phyloP scores from a whole-genome alignment of 768 basidiomycete species.

The Suillus fuscotomentosus region DNA sequence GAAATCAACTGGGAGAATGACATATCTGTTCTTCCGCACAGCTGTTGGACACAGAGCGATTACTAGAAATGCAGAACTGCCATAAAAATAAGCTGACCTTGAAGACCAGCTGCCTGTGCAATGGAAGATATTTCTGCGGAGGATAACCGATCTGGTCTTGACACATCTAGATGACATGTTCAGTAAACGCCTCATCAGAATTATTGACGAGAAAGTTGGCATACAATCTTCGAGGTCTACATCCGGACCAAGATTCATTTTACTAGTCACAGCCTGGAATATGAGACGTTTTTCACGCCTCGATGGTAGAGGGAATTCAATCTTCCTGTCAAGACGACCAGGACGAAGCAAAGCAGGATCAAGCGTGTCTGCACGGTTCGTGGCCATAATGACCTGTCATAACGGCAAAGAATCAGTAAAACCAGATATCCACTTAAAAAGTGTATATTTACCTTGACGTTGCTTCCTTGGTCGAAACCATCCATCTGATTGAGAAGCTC shows the following conservation, averaged over 20 bases:
- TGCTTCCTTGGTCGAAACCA: constrained; percentile 98
- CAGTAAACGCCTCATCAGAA: constrained; percentile 8
- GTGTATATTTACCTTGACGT: constrained; percentile 75
- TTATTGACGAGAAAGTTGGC: constrained; percentile 27
- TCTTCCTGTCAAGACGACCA: constrained; percentile 96
- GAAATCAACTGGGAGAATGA: constrained; percentile 95
- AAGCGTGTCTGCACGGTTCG: constrained; percentile 96
- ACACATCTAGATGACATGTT: constrained; percentile 66
- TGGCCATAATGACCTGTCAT: constrained; percentile 96
- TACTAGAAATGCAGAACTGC: neutral
- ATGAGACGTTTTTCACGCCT: constrained; percentile 94
- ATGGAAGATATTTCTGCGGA: constrained; percentile 95
- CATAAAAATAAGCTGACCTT: constrained; percentile 52
- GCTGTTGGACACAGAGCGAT: constrained; percentile 43
- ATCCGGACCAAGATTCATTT: constrained; percentile 98
- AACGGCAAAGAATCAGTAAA: constrained; percentile 1
- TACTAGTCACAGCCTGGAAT: constrained; percentile 95
- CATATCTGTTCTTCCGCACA: constrained; percentile 97
- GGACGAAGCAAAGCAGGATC: constrained; percentile 97
- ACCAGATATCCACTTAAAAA: neutral
- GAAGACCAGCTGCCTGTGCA: constrained; percentile 94
- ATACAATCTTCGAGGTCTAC: constrained; percentile 98
- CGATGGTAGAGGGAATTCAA: constrained; percentile 95
- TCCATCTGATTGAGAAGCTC: constrained; percentile 99
- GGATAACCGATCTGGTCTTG: constrained; percentile 92